Percentiles rank a stretch among this genome's conserved stretches.
Evolutionary conservation across 1,284 basidiomycete species (phyloP).

Genomic region (Cutaneotrichosporon mucoides): DNA sequence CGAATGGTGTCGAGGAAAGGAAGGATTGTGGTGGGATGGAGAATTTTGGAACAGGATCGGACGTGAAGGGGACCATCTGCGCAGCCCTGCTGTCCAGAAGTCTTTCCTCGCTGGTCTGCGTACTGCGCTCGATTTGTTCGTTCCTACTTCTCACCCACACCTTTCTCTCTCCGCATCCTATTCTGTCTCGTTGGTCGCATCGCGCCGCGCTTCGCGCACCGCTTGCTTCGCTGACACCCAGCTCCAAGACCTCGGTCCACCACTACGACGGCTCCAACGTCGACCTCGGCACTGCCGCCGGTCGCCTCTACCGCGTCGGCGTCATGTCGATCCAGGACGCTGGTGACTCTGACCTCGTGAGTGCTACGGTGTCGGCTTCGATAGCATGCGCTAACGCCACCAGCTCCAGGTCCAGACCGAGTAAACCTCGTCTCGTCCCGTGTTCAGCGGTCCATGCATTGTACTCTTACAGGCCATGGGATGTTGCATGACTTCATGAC

Average conservation of each 20-base stretch:
- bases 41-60: too few species aligned
- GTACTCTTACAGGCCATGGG: neutral
- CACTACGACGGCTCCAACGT: constrained; percentile 97
- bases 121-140: too few species aligned
- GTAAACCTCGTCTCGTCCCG: constrained; percentile 19
- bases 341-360: constrained; percentile 89
- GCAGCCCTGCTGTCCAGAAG: too few species aligned
- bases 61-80: too few species aligned
- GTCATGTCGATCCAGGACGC: constrained; percentile 97
- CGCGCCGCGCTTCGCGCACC: too few species aligned
- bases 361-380: constrained; percentile 3
- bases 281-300: constrained; percentile 96
- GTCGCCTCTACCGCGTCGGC: constrained; percentile 99
- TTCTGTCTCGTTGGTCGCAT: too few species aligned
- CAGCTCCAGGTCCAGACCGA: constrained; percentile 43
- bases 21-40: too few species aligned
- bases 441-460: constrained; percentile 1
- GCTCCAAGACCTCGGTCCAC: constrained; percentile 91
- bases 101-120: too few species aligned
- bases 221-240: constrained; percentile 14
- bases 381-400: neutral
- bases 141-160: too few species aligned
- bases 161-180: too few species aligned
- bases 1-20: too few species aligned
- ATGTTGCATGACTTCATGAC: neutral